Percentiles rank a stretch among this genome's conserved stretches.
These are phyloP conservation scores for Suillus lakei DNA, from an alignment of 768 basidiomycete species.

Conservation along the genomic window DNA sequence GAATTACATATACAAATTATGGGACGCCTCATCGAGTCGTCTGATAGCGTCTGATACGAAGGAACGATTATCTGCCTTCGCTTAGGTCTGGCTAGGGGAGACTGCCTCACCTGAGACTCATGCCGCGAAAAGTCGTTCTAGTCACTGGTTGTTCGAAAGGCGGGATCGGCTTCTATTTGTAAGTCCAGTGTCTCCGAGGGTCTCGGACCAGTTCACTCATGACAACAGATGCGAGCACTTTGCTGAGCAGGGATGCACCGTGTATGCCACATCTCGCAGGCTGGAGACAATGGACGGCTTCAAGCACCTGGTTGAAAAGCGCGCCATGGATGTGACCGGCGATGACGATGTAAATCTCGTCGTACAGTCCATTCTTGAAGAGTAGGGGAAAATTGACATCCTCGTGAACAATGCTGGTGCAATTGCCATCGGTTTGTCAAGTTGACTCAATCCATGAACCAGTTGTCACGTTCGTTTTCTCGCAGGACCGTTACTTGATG, in stretches of 20 bases:
- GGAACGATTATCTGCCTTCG: neutral
- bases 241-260: slow-evolving; percentile 64
- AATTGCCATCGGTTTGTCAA: slow-evolving; percentile 45
- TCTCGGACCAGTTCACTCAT: neutral
- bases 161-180: slow-evolving; percentile 75
- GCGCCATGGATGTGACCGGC: slow-evolving; percentile 65
- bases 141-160: slow-evolving; percentile 77
- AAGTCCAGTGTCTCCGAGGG: slow-evolving; percentile 16
- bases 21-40: neutral
- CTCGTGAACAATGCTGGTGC: slow-evolving; percentile 79
- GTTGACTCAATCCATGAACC: neutral
- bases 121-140: slow-evolving; percentile 51
- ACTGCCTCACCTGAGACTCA: neutral
- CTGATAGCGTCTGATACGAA: neutral
- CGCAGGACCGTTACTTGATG: slow-evolving; percentile 54
- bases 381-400: slow-evolving; percentile 69
- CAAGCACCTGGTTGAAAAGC: slow-evolving; percentile 47
- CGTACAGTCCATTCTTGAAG: slow-evolving; percentile 54
- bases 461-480: slow-evolving; percentile 3
- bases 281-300: slow-evolving; percentile 66
- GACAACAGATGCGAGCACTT: slow-evolving; percentile 68
- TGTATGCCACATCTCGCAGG: slow-evolving; percentile 76
- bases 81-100: neutral
- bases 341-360: slow-evolving; percentile 59
- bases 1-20: neutral